Evolutionary conservation across 805 yeast genomes (phyloP), one percentile per base, ranked within the genome.

Genomic region (Starmerella lactis-condensi): DNA sequence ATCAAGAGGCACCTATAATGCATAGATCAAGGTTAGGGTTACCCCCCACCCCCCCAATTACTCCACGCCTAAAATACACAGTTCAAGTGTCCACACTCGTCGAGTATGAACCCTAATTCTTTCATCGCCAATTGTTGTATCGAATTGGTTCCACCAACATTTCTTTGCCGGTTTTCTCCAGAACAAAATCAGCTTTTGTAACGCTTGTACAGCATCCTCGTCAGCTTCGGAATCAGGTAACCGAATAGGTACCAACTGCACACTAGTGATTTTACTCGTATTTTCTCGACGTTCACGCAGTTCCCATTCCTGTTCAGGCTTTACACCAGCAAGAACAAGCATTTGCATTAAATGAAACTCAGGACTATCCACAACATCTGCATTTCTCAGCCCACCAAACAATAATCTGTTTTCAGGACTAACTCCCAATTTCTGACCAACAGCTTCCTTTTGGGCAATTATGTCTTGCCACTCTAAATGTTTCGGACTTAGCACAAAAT

Each of bases 101-200:
- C 98, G 69, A 35, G 79, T 71, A 48, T 89, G 95, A 12, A 83
- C 70, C 45, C 68, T 72, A 17, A 82, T 67, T 6, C 28, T 27
- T 16, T 32, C 31, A 10, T 57, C 44, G 4, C 54, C 59, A 11
- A 46, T 46, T 4, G 52, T 53, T 12, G 60, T 51, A 14, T 47
- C 55, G 9, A 51, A 31, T 35, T 56, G 56, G 27, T 68, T 71
- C 98, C 98, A 89, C 98, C 98, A 89, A 57, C 98, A 89, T 51
- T 89, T 89, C 48, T 96, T 67, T 2, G 98, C 98, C 1, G 98
- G 98, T 50, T 89, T 89, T 40, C 93, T 67, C 96, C 98, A 89
- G 50, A 89, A 89, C 31, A 89, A 57, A 22, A 89, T 60, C 31
- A 89, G 62, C 52, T 89, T 89, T 29, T 58, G 62, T 3, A 60